phyloP scores from a whole-genome alignment of 139 green algal species.

The Auxenochlorella pyrenoidosa region DNA sequence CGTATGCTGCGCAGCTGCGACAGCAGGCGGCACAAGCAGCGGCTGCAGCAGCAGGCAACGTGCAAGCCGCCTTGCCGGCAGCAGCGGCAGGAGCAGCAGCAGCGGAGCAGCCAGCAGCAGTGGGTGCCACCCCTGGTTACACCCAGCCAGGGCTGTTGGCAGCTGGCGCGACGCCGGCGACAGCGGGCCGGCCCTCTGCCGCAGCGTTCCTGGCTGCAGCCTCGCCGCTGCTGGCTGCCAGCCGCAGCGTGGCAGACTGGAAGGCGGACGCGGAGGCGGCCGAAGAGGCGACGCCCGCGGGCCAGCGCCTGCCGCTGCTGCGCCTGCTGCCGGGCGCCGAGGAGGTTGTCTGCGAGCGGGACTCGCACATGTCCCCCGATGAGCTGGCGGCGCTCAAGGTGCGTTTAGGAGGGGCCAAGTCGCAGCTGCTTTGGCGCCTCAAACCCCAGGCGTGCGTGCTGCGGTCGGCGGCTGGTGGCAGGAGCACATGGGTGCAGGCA shows the following conservation, averaged over 20 bases:
- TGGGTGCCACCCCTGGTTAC: background rate
- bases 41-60: background rate
- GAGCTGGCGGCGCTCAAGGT: constrained; percentile 29
- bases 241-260: constrained; percentile 14
- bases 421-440: too few relatives aligned
- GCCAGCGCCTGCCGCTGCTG: constrained; percentile 27
- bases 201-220: constrained; percentile 7
- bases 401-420: background rate
- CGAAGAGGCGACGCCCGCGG: background rate
- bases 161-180: background rate
- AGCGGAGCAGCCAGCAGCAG: background rate
- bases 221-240: constrained; percentile 28
- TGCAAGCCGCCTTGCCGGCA: too few relatives aligned
- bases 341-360: background rate
- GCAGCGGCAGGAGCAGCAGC: background rate
- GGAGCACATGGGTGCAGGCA: too few relatives aligned
- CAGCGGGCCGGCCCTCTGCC: background rate
- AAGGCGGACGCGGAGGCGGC: background rate
- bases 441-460: too few relatives aligned
- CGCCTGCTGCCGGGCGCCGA: constrained; percentile 8
- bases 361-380: background rate
- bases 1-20: background rate
- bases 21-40: background rate
- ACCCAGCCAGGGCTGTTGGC: background rate
- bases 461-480: too few relatives aligned